Evolutionary conservation across 177 flowering plant species (phyloP), one percentile per base, ranked within the genome.

Genomic region (Telopea speciosissima): DNA sequence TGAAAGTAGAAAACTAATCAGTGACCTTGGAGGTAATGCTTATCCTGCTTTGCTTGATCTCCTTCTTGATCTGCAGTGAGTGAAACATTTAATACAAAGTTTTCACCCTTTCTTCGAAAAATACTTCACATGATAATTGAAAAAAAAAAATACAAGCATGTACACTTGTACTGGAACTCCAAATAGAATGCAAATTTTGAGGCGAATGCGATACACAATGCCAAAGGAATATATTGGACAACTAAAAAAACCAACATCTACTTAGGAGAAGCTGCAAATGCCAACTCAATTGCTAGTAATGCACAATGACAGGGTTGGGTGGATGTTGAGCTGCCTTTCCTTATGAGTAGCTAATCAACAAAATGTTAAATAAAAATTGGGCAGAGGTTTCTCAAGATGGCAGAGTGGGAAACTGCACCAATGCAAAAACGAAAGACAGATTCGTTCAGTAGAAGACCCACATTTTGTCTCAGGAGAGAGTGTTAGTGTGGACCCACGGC

Each of bases 1-100:
- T 36, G 60, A 14, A 40, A 72, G 60, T 62, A 33, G 73, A 65
- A 26, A 69, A 66, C 52, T 58, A 65, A 73, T n/a, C 28, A 11
- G 31, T 70, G 22, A 92, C 99, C 92, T 95, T 92, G 71, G 97
- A 90, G 28, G 99, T 95, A 69, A 83, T 86, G 73, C 77, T 86
- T 56, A 90, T 77, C 82, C 97, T 85, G 87, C 99, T 95, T 63
- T 86, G 73, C 85, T 85, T 92, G 73, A 92, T 95, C 79, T 92
- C 97, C 77, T 83, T 88, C 85, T 92, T 95, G 70, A 95, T 83
- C 99, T 95, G 92, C 63, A 76, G 31, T 11, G 24, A 71, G 40
- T 26, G 31, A 49, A 24, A 42, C 16, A 65, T n/a, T 22, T 65
- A 44, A 65, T 33, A 70, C 44, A 49, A 17, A 6, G 11, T 16